These are phyloP conservation scores for Maudiozyma pseudohumilis DNA, from an alignment of 805 yeast species.

Conservation along the genomic window DNA sequence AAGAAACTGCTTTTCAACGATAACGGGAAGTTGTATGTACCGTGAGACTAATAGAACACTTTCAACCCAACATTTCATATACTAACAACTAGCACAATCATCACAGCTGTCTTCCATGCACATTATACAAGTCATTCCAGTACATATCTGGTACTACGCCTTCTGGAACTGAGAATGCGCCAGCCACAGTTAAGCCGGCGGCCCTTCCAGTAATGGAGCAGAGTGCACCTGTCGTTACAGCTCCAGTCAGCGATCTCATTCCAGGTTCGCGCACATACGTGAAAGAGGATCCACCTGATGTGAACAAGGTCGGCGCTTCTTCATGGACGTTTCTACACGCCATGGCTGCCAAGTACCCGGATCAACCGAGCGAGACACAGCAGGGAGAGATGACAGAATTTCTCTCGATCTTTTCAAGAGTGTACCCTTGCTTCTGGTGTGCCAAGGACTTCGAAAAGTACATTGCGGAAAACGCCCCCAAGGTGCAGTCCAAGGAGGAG, in stretches of 20 bases:
- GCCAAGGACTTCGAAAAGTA: slow-evolving; percentile 74
- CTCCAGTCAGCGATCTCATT: slow-evolving; percentile 30
- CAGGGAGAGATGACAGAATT: slow-evolving; percentile 68
- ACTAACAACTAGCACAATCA: not conserved
- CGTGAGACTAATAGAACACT: no score
- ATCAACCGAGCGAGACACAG: slow-evolving; percentile 46
- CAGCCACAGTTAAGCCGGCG: no score
- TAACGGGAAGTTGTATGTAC: slow-evolving; percentile 87
- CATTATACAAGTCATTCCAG: slow-evolving; percentile 67
- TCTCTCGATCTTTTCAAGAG: slow-evolving; percentile 56
- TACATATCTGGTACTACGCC: slow-evolving; percentile 10
- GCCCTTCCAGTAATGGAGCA: slow-evolving; percentile 44
- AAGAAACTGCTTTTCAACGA: slow-evolving; percentile 44
- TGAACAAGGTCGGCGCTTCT: slow-evolving; percentile 65
- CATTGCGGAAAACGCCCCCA: slow-evolving; percentile 44
- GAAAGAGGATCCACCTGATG: slow-evolving; percentile 80
- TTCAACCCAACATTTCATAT: slow-evolving; percentile 11
- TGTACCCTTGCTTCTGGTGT: slow-evolving; percentile 94
- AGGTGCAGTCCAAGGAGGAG: slow-evolving; percentile 59
- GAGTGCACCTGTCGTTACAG: not conserved
- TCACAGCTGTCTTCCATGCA: slow-evolving; percentile 74
- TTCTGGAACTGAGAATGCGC: not conserved
- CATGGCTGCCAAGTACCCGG: slow-evolving; percentile 84
- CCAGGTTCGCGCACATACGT: slow-evolving; percentile 27
- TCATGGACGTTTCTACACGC: slow-evolving; percentile 92